These are phyloP conservation scores for Nannochloris sp. DNA, from an alignment of 139 green algal genomes.

Conservation along the genomic window DNA sequence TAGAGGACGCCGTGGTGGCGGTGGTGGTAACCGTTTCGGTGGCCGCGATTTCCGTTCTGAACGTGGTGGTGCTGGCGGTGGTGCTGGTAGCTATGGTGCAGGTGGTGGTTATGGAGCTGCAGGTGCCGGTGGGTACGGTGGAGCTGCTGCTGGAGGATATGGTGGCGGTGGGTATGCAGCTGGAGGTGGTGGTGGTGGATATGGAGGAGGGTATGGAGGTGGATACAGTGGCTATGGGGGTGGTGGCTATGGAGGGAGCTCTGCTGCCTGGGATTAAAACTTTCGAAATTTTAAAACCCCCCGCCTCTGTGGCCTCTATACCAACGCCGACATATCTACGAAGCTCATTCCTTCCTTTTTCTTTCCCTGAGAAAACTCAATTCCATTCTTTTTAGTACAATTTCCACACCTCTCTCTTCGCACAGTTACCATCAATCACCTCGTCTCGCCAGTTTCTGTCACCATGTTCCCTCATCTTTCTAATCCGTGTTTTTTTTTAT, in stretches of 20 bases:
- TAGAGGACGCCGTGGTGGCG: constrained; percentile 33
- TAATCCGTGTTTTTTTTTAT: not conserved
- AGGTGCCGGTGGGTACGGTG: constrained; percentile 15
- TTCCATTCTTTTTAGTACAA: too few relatives aligned
- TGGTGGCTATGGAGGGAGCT: constrained; percentile 12
- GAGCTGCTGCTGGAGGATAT: constrained; percentile 15
- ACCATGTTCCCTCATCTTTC: not conserved
- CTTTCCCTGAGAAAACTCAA: too few relatives aligned
- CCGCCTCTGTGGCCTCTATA: not conserved
- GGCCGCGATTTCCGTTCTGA: constrained; percentile 85
- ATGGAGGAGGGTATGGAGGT: constrained; percentile 29
- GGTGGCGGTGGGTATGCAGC: constrained; percentile 25
- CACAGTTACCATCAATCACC: not conserved
- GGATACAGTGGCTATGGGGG: constrained; percentile 17
- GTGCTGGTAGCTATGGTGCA: not conserved
- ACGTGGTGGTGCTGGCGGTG: constrained; percentile 25
- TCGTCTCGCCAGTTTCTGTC: not conserved
- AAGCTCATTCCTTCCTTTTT: too few relatives aligned
- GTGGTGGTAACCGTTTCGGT: constrained; percentile 66
- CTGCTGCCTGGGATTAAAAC: constrained; percentile 25
- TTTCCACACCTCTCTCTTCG: too few relatives aligned
- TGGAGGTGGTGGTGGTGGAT: constrained; percentile 32
- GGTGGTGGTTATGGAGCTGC: constrained; percentile 27
- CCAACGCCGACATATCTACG: too few relatives aligned
- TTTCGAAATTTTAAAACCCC: too few relatives aligned